Evolutionary conservation across 495 filamentous ascomycete genomes (phyloP), one percentile per base, ranked within the genome.

Genomic region (Penicillium bialowiezense): DNA sequence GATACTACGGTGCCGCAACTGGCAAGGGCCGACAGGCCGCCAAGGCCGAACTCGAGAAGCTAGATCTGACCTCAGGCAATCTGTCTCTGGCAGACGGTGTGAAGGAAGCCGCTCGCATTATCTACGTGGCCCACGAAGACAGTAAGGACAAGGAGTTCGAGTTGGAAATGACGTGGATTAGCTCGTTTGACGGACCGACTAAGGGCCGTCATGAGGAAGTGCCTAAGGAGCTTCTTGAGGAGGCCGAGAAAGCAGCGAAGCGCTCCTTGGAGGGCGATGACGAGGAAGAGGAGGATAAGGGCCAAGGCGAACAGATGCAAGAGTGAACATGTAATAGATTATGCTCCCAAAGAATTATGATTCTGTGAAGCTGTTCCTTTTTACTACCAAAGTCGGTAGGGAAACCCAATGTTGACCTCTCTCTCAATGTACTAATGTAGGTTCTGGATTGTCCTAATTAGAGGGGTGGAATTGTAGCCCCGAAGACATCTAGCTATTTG

Each of bases 141-240:
- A 96, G 89, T 79, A 88, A 88, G 66, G 93, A 98, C 71, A 98
- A 97, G 76, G 95, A 98, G 26, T 97, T 97, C 57, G 95, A 98
- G 79, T 75, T 98, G 28, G 93, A 98, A 77, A 96, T 98, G 93
- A 91, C 88, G 52, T 98, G 93, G 93, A 85, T 97, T 56, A 95
- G 89, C 69, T 81, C 78, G 17, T 59, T 81, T 35, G 81, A 87
- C 36, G 90, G 89, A 12, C 88, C 89, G n/a, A 95, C 91, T 31
- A 90, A 92, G 70, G 91, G 91, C 41, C 82, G 79, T 51, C 93
- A 98, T 62, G 81, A 90, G 68, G 89, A 91, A 65, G 93, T 98
- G 35, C 93, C 93, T 47, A 89, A 87, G 73, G 86, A 86, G 46
- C 69, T 97, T 33, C 73, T 86, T 17, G 91, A 95, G 62, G 92